Conservation (phyloP, 2,329 filamentous ascomycete genomes). For the Penicillium polonicum region DNA sequence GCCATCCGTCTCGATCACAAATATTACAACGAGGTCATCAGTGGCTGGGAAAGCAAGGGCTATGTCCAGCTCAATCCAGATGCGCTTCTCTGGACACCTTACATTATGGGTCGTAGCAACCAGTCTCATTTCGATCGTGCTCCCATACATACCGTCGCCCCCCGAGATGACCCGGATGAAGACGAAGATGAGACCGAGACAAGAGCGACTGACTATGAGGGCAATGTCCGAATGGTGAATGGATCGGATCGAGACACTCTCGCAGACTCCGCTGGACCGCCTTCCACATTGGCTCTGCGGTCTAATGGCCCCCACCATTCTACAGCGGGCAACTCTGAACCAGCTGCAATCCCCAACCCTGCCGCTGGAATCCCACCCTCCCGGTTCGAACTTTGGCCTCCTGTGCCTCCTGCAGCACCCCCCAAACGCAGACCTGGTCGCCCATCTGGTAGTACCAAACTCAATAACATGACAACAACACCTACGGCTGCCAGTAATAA, state of each 20-base stretch:
- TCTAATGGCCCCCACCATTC: constrained; percentile 28
- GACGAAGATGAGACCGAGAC: constrained; percentile 31
- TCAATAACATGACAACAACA: constrained; percentile 28
- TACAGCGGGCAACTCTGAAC: constrained; percentile 15
- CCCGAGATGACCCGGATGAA: constrained; percentile 62
- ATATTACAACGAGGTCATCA: constrained; percentile 84
- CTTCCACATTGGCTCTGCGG: constrained; percentile 35
- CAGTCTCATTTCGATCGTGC: constrained; percentile 80
- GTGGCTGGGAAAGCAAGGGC: constrained; percentile 83
- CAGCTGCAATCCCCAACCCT: constrained; percentile 27
- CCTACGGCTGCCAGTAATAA: constrained; percentile 35
- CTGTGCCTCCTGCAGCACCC: constrained; percentile 36
- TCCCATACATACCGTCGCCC: constrained; percentile 82
- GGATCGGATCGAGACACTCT: constrained; percentile 19
- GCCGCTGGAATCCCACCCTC: constrained; percentile 41
- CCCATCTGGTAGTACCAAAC: constrained; percentile 36
- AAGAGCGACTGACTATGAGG: constrained; percentile 21
- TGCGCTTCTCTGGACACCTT: constrained; percentile 89
- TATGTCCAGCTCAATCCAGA: constrained; percentile 81
- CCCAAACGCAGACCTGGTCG: constrained; percentile 41
- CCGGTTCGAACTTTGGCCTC: constrained; percentile 46
- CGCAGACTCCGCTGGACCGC: constrained; percentile 35
- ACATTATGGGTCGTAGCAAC: constrained; percentile 88
- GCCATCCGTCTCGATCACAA: constrained; percentile 82
- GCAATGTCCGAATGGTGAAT: constrained; percentile 14